Evolutionary conservation across 805 yeast species (phyloP).

Genomic region (Sugiyamaella smithiae): DNA sequence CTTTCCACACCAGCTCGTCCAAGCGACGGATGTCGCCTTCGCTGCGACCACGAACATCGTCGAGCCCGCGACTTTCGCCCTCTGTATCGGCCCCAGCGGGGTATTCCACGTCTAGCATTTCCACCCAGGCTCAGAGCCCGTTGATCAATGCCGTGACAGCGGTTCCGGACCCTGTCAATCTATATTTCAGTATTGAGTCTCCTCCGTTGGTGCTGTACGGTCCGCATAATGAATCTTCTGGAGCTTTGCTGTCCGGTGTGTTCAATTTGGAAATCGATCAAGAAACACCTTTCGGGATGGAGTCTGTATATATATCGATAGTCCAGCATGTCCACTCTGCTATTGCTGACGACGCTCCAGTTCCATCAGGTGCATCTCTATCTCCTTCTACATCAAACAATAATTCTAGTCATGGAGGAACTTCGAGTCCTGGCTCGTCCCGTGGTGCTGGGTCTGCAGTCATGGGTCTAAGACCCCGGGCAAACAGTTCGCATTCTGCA

Average conservation of each 20-base stretch:
- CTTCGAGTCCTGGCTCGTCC: neutral
- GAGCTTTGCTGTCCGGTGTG: conserved; percentile 81
- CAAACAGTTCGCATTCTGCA: conserved; percentile 36
- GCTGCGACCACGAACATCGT: neutral
- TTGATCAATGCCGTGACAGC: neutral
- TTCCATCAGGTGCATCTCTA: neutral
- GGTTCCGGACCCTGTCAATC: neutral
- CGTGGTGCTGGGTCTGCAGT: neutral
- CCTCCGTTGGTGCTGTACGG: conserved; percentile 93
- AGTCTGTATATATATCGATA: conserved; percentile 59
- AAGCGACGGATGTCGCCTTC: neutral
- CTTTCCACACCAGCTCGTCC: neutral
- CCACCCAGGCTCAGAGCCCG: neutral
- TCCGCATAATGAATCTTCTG: conserved; percentile 69
- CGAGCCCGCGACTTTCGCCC: neutral
- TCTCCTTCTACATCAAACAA: neutral
- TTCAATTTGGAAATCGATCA: conserved; percentile 58
- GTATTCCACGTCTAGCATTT: too few species aligned
- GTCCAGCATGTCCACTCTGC: conserved; percentile 52
- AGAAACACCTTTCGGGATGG: conserved; percentile 42
- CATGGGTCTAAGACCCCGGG: conserved; percentile 4
- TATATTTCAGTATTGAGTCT: conserved; percentile 63
- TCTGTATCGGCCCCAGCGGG: conserved; percentile 1
- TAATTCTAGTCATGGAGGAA: neutral
- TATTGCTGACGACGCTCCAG: neutral